A percentile compares a stretch with the other conserved stretches of the same genome.
These are phyloP conservation scores for Pisolithus thermaeus DNA, from an alignment of 1,284 basidiomycete genomes.

Conservation along the genomic window DNA sequence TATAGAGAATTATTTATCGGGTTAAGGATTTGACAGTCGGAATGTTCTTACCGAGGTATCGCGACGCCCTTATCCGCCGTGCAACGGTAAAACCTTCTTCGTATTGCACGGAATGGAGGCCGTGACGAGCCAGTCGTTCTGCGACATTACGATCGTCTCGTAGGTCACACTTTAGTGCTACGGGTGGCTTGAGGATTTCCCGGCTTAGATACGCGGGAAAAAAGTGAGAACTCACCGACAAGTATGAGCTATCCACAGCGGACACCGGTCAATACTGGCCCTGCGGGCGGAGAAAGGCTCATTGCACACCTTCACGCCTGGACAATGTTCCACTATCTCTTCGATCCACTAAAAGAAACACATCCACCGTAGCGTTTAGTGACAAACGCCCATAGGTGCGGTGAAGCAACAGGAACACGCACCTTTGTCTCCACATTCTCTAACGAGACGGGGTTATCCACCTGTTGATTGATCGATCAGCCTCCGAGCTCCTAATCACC, in stretches of 20 bases:
- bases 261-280: slow-evolving; percentile 8
- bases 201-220: background rate
- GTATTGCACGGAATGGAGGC: slow-evolving; percentile 74
- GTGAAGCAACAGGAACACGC: slow-evolving; percentile 10
- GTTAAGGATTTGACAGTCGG: background rate
- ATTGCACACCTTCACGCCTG: slow-evolving; percentile 78
- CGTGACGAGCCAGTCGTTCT: slow-evolving; percentile 65
- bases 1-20: slow-evolving; percentile 5
- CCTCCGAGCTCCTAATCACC: background rate
- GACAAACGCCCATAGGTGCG: background rate
- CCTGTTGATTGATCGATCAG: slow-evolving; percentile 37
- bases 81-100: slow-evolving; percentile 87
- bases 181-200: slow-evolving; percentile 9
- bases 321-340: slow-evolving; percentile 84
- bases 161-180: slow-evolving; percentile 93
- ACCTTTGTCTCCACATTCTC: slow-evolving; percentile 94
- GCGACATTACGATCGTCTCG: slow-evolving; percentile 69
- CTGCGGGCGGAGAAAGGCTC: slow-evolving; percentile 3
- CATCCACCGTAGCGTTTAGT: background rate
- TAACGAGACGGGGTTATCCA: slow-evolving; percentile 86
- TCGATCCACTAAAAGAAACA: slow-evolving; percentile 67
- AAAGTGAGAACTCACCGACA: slow-evolving; percentile 57
- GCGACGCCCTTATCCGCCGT: slow-evolving; percentile 83
- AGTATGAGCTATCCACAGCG: slow-evolving; percentile 60
- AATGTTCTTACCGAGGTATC: slow-evolving; percentile 74